Conservation (phyloP, 495 filamentous ascomycete genomes). For the Annulohypoxylon nitens region DNA sequence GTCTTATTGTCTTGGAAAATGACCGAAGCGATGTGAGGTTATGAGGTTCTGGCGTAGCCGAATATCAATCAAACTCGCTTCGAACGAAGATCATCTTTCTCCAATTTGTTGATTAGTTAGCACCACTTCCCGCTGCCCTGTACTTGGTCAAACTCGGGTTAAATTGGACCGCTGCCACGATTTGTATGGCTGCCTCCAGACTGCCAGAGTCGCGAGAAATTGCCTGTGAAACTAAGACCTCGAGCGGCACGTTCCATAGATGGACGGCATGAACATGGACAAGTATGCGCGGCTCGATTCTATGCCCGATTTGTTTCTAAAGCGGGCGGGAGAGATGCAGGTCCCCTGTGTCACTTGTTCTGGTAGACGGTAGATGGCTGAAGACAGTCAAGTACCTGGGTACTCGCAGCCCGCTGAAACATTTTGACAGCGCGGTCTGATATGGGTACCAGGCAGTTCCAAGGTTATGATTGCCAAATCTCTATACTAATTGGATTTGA, state of each 20-base stretch:
- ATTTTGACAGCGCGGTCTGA: slow-evolving; percentile 29
- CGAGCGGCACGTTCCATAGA: slow-evolving; percentile 36
- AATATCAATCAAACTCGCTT: slow-evolving; percentile 27
- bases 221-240: slow-evolving; percentile 33
- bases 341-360: slow-evolving; percentile 21
- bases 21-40: slow-evolving; percentile 1
- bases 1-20: slow-evolving; percentile 13
- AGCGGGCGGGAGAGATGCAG: slow-evolving; percentile 17
- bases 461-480: slow-evolving; percentile 14
- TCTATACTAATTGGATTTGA: slow-evolving; percentile 19
- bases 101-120: slow-evolving; percentile 19
- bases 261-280: slow-evolving; percentile 25
- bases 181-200: slow-evolving; percentile 11
- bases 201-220: slow-evolving; percentile 37
- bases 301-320: slow-evolving; percentile 33
- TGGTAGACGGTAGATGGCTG: slow-evolving; percentile 4
- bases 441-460: background rate
- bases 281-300: slow-evolving; percentile 39
- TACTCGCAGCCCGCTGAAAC: slow-evolving; percentile 11
- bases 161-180: slow-evolving; percentile 12
- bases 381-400: background rate
- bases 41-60: slow-evolving; percentile 10
- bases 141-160: slow-evolving; percentile 23
- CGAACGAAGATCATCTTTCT: slow-evolving; percentile 30
- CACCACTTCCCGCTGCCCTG: background rate